A percentile compares a stretch with the other conserved stretches of the same genome.
Evolutionary conservation across 1,139 yeast species (phyloP).

Genomic region (Pichia sp.): DNA sequence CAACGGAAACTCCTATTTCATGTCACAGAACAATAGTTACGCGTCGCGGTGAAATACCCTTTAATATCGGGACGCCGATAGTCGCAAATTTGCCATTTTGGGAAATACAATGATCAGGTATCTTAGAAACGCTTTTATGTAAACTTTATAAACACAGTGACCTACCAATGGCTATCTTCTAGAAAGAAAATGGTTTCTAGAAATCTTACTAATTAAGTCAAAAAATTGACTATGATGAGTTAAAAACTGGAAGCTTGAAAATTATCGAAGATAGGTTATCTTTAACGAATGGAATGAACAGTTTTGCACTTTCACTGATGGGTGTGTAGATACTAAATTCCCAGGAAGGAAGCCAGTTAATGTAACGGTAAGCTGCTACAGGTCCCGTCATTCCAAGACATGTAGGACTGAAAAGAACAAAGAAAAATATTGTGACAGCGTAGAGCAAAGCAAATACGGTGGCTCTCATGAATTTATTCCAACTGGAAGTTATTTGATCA

Average conservation of each 20-base stretch:
- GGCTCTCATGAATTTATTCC: constrained; percentile 13
- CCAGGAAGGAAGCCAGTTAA: constrained; percentile 79
- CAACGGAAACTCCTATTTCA: background rate
- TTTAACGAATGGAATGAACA: background rate
- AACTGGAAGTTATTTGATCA: constrained; percentile 35
- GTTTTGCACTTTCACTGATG: background rate
- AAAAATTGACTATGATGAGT: too few relatives aligned
- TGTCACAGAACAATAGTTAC: background rate
- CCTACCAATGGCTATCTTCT: too few relatives aligned
- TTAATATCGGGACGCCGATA: too few relatives aligned
- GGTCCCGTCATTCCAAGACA: constrained; percentile 89
- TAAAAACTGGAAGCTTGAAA: background rate
- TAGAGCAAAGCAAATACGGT: constrained; percentile 41
- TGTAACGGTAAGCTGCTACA: constrained; percentile 54
- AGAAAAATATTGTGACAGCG: constrained; percentile 53
- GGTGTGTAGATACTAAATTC: constrained; percentile 33
- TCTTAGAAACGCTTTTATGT: too few relatives aligned
- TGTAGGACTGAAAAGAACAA: constrained; percentile 71
- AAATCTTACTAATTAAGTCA: too few relatives aligned
- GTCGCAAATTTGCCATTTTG: background rate
- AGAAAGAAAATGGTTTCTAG: too few relatives aligned
- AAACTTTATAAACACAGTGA: too few relatives aligned
- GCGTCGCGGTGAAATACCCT: background rate
- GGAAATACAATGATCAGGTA: background rate
- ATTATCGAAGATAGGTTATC: background rate